Percentiles rank a stretch among this genome's conserved stretches.
Evolutionary conservation across 2,329 filamentous ascomycete genomes (phyloP).

Genomic region (Xylaria sp.): DNA sequence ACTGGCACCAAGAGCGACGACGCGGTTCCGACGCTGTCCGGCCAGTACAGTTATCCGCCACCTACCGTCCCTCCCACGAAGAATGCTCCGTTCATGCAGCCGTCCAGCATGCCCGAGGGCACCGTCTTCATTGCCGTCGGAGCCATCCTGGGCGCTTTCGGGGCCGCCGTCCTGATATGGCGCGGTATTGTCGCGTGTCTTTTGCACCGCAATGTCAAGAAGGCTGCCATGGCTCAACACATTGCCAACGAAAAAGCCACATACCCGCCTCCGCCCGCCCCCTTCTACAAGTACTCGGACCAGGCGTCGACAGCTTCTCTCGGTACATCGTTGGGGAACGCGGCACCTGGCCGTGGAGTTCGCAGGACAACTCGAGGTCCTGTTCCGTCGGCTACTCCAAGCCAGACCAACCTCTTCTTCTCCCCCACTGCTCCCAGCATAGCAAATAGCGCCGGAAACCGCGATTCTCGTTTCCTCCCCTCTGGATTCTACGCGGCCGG

Average conservation of each 20-base stretch:
- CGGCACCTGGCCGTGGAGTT: conserved; percentile 51
- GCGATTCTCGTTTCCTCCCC: conserved; percentile 81
- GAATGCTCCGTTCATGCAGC: conserved; percentile 89
- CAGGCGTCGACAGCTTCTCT: conserved; percentile 58
- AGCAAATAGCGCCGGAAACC: conserved; percentile 54
- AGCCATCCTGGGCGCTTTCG: conserved; percentile 81
- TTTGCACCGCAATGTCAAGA: conserved; percentile 86
- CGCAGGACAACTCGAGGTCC: conserved; percentile 57
- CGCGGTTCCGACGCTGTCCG: conserved; percentile 56
- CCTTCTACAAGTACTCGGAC: conserved; percentile 68
- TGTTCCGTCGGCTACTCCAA: conserved; percentile 59
- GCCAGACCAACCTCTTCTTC: conserved; percentile 82
- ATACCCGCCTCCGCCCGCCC: conserved; percentile 59
- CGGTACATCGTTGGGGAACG: conserved; percentile 50
- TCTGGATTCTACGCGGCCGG: conserved; percentile 88
- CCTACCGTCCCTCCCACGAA: conserved; percentile 80
- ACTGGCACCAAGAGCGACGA: conserved; percentile 14
- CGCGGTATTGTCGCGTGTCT: conserved; percentile 86
- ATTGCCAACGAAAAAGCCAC: conserved; percentile 69
- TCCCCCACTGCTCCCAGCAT: conserved; percentile 79
- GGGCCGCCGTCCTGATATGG: conserved; percentile 82
- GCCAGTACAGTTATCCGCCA: conserved; percentile 66
- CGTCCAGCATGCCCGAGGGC: conserved; percentile 82
- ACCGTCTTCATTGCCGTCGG: conserved; percentile 97
- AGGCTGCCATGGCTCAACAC: conserved; percentile 77